These are phyloP conservation scores for Fraxinus angustifolia DNA, from an alignment of 305 asterid species.

Conservation along the genomic window DNA sequence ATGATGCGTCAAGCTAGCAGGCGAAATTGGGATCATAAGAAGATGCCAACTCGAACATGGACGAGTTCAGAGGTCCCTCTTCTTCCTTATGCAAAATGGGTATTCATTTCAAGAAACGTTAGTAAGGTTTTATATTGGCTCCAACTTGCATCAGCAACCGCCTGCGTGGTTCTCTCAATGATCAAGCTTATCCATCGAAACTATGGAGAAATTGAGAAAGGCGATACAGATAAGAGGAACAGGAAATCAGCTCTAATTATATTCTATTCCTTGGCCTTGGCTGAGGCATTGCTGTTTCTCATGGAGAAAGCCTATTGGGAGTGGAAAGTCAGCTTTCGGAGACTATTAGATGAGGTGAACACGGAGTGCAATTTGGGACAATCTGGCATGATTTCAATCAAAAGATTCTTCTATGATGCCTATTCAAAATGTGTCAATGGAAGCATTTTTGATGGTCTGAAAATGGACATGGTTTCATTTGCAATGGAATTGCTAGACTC, in stretches of 20 bases:
- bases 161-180: conserved; percentile 70
- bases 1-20: conserved; percentile 1
- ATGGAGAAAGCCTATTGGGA: conserved; percentile 94
- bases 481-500: conserved; percentile 78
- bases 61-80: conserved; percentile 77
- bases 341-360: conserved; percentile 55
- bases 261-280: conserved; percentile 78
- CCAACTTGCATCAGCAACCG: conserved; percentile 69
- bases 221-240: conserved; percentile 61
- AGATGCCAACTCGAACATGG: conserved; percentile 58
- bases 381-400: conserved; percentile 60
- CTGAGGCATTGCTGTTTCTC: conserved; percentile 81
- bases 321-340: conserved; percentile 59
- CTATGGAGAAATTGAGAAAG: conserved; percentile 59
- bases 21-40: conserved; percentile 33
- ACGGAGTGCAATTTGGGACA: conserved; percentile 72
- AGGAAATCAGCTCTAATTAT: conserved; percentile 60
- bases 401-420: conserved; percentile 84
- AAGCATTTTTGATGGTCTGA: conserved; percentile 86
- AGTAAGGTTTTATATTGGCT: conserved; percentile 78
- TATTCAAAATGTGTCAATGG: conserved; percentile 77
- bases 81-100: conserved; percentile 66
- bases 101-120: conserved; percentile 62
- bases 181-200: conserved; percentile 56
- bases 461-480: conserved; percentile 87